Evolutionary conservation across 805 yeast species (phyloP).

Genomic region (Hanseniaspora vineae): DNA sequence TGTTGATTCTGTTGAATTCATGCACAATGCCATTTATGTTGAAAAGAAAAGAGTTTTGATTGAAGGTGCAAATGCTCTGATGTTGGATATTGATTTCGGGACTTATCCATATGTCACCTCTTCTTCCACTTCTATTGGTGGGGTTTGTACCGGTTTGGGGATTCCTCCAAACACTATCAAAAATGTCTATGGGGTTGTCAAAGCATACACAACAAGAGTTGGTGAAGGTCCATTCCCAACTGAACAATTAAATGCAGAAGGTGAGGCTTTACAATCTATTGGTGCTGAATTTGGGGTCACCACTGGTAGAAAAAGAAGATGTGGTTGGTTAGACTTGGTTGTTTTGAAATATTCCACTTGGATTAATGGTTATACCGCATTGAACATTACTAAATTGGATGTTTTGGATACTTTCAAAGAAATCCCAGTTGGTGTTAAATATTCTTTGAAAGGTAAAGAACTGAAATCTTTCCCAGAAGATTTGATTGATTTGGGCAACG

Average conservation of each 20-base stretch:
- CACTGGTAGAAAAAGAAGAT: slow-evolving; percentile 96
- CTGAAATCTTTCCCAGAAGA: slow-evolving; percentile 87
- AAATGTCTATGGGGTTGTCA: slow-evolving; percentile 88
- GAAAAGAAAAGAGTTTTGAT: slow-evolving; percentile 73
- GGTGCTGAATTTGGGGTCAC: slow-evolving; percentile 98
- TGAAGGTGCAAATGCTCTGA: slow-evolving; percentile 97
- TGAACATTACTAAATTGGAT: slow-evolving; percentile 92
- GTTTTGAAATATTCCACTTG: slow-evolving; percentile 82
- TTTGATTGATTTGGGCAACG: slow-evolving; percentile 65
- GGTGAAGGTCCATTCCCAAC: slow-evolving; percentile 99
- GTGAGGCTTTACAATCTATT: slow-evolving; percentile 76
- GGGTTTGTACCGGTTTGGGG: slow-evolving; percentile 94
- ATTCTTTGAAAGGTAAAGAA: slow-evolving; percentile 64
- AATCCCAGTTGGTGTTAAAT: slow-evolving; percentile 77
- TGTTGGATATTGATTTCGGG: slow-evolving; percentile 96
- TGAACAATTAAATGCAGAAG: slow-evolving; percentile 79
- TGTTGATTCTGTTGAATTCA: slow-evolving; percentile 78
- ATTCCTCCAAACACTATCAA: slow-evolving; percentile 78
- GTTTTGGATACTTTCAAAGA: slow-evolving; percentile 85
- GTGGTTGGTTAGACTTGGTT: slow-evolving; percentile 97
- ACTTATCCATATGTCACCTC: slow-evolving; percentile 97
- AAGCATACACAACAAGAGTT: slow-evolving; percentile 96
- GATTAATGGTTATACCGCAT: slow-evolving; percentile 89
- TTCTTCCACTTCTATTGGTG: slow-evolving; percentile 92
- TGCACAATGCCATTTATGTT: slow-evolving; percentile 60